Evolutionary conservation across 1,284 basidiomycete species (phyloP), one percentile per base, ranked within the genome.

Genomic region (Pseudozyma hubeiensis): DNA sequence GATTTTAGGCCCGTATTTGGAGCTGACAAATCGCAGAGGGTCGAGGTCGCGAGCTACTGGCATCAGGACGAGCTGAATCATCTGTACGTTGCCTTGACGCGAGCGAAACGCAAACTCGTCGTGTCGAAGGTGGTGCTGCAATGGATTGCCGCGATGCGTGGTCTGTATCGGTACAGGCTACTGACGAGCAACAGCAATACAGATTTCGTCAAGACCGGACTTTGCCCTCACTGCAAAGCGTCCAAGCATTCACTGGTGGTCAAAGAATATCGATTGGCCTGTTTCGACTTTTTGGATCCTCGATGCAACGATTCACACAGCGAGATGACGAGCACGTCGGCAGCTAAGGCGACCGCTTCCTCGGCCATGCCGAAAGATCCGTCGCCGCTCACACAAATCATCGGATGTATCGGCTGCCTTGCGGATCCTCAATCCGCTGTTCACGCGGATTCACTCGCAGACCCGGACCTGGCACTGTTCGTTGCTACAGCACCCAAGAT

Each of bases 41-140:
- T 70, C 7, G 66, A 76, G 14, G 77, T 80, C n/a, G 58, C 62
- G 10, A 41, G 53, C 17, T 52, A 72, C 24, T 62, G 63, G 59
- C 61, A 67, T 17, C 78, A 78, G 37, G 75, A 77, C 59, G 80
- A 81, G 64, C 50, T 80, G 24, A 80, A 79, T 43, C 77, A 75
- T 39, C 75, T 79, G 46, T 81, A 81, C 19, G 80, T 81, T 4
- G 80, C 78, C 0, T 44, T 79, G 13, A 80, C 80, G 10, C 60
- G 80, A 40, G 80, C 80, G 17, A 77, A 80, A 45, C 53, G 52
- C 4, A 53, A 70, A 37, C 67, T 81, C 5, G 51, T 79, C 10
- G 49, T 81, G 16, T 63, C 62, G 2, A 54, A 41, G 29, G 53
- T 60, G 24, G 57, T 80, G 10, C 41, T 78, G 8, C 60, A 74